These are phyloP conservation scores for Vachellia pachyceras DNA, from an alignment of 306 rosid species.

Conservation along the genomic window DNA sequence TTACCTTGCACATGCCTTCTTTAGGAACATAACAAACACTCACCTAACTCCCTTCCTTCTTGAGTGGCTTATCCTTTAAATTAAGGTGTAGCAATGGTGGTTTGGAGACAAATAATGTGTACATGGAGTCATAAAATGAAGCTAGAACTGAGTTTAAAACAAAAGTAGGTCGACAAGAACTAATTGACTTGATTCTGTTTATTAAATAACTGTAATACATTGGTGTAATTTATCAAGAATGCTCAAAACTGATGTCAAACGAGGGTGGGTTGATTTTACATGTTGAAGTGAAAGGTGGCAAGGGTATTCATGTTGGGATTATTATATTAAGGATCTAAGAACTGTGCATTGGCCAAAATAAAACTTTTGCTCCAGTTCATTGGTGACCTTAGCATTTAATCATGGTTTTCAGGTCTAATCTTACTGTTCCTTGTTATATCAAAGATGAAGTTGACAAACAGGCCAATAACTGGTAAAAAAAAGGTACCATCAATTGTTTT, in stretches of 20 bases:
- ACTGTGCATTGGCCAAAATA: neutral
- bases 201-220: neutral
- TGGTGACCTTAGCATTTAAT: neutral
- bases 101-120: neutral
- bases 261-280: neutral
- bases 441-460: neutral
- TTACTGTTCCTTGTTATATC: neutral
- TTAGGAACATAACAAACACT: neutral
- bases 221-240: neutral
- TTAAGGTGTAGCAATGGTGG: neutral
- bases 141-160: neutral
- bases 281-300: neutral
- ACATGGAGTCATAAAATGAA: neutral
- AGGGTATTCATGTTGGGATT: neutral
- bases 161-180: neutral
- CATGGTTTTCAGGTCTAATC: neutral
- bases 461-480: neutral
- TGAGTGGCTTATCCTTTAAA: neutral
- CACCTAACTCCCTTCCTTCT: neutral
- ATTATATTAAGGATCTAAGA: neutral
- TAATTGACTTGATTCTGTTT: neutral
- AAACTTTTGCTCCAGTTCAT: neutral
- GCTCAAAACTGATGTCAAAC: neutral
- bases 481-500: neutral
- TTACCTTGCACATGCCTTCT: neutral